Evolutionary conservation across 1,139 yeast genomes (phyloP).

Genomic region (Taphrina deformans): DNA sequence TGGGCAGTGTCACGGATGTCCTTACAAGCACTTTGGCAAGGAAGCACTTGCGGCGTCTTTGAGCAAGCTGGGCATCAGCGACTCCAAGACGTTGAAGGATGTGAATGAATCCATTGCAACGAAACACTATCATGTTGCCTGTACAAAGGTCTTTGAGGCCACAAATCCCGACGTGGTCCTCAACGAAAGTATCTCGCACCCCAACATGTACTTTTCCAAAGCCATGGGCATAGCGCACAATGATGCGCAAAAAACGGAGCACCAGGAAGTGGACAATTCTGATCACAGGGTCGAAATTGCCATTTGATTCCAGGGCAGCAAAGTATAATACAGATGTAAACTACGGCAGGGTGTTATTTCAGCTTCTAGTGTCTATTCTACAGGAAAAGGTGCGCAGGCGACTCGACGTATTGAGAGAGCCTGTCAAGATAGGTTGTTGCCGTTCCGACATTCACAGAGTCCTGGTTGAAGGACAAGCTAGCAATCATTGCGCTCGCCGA

Average conservation of each 20-base stretch:
- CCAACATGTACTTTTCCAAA: slow-evolving; percentile 76
- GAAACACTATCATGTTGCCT: slow-evolving; percentile 74
- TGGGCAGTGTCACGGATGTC: slow-evolving; percentile 87
- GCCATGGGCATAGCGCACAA: slow-evolving; percentile 2
- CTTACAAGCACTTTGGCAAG: slow-evolving; percentile 71
- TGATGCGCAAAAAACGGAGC: background rate
- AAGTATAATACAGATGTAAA: background rate
- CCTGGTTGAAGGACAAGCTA: slow-evolving; percentile 26
- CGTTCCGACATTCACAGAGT: slow-evolving; percentile 3
- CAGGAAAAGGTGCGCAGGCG: slow-evolving; percentile 21
- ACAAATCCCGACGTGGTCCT: slow-evolving; percentile 54
- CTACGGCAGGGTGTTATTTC: background rate
- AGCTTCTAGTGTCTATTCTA: background rate
- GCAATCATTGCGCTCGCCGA: slow-evolving; percentile 10
- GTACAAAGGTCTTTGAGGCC: slow-evolving; percentile 83
- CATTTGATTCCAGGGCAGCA: background rate
- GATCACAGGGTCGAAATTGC: background rate
- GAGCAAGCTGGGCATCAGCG: slow-evolving; percentile 66
- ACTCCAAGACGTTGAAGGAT: slow-evolving; percentile 56
- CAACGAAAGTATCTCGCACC: slow-evolving; percentile 67
- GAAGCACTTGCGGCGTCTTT: slow-evolving; percentile 62
- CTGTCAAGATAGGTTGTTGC: slow-evolving; percentile 25
- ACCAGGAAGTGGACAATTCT: background rate
- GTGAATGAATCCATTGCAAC: slow-evolving; percentile 66
- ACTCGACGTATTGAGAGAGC: slow-evolving; percentile 25